phyloP scores from a whole-genome alignment of 2,329 filamentous ascomycete genomes.

The Microsporum canis region DNA sequence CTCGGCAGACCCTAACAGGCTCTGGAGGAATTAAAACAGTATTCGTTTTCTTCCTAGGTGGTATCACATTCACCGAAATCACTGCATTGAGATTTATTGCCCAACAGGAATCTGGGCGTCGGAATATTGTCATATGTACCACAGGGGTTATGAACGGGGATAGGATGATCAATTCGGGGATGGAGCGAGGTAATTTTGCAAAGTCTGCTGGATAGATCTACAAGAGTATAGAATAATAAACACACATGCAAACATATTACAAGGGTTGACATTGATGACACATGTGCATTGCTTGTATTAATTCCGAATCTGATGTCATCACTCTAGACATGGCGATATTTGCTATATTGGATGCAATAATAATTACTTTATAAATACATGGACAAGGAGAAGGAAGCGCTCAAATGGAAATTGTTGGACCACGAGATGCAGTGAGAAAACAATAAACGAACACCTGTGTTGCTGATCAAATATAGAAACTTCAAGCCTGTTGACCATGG shows the following conservation, averaged over 20 bases:
- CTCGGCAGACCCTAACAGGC: constrained; percentile 69
- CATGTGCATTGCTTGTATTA: neutral
- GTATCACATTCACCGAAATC: constrained; percentile 92
- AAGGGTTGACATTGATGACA: no score
- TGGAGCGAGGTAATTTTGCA: constrained; percentile 55
- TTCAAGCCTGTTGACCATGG: neutral
- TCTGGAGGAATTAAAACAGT: constrained; percentile 67
- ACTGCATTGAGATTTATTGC: constrained; percentile 86
- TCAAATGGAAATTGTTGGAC: neutral
- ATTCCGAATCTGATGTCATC: neutral
- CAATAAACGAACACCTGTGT: neutral
- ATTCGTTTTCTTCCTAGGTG: constrained; percentile 95
- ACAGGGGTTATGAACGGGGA: constrained; percentile 86
- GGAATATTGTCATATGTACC: constrained; percentile 82
- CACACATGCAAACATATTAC: neutral
- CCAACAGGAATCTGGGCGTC: constrained; percentile 65
- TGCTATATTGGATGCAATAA: neutral
- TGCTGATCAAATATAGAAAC: neutral
- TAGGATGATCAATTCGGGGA: constrained; percentile 73
- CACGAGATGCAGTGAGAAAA: neutral
- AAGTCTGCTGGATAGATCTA: neutral
- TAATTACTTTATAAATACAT: constrained; percentile 2
- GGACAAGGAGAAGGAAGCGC: neutral
- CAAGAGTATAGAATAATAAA: neutral
- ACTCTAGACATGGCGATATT: neutral